Conservation (phyloP, 2,329 filamentous ascomycete species). For the Verticillium nubilum region DNA sequence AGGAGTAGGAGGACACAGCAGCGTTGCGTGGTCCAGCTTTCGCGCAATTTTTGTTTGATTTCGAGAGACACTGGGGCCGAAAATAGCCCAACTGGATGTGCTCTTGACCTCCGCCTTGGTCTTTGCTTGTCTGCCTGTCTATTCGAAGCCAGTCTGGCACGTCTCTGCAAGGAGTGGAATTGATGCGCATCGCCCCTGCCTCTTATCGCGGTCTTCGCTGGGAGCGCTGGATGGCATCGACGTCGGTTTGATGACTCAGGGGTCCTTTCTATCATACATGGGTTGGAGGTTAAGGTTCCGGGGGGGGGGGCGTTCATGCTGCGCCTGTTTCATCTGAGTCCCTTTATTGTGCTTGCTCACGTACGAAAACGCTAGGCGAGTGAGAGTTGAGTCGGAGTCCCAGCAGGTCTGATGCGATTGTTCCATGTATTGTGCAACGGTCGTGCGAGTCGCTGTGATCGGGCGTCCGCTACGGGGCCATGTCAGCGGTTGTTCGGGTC, state of each 20-base stretch:
- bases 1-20: no score
- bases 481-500: not conserved
- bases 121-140: not conserved
- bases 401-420: not conserved
- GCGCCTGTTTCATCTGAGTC: not conserved
- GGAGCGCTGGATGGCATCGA: not conserved
- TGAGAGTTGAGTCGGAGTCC: not conserved
- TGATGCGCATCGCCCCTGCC: not conserved
- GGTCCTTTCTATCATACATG: not conserved
- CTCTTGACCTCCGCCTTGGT: not conserved
- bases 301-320: not conserved
- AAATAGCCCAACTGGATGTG: not conserved
- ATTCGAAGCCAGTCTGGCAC: not conserved
- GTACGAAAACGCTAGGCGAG: not conserved
- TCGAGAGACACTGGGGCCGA: no score
- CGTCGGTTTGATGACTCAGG: not conserved
- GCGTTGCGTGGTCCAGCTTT: not conserved
- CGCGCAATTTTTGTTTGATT: no score
- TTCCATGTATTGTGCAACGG: not conserved
- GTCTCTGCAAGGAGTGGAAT: not conserved
- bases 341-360: not conserved
- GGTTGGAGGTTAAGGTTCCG: not conserved
- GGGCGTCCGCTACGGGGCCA: not conserved
- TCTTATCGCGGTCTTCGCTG: not conserved
- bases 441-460: not conserved